Evolutionary conservation across 2,329 filamentous ascomycete genomes (phyloP).

Genomic region (Colletotrichum costaricense): DNA sequence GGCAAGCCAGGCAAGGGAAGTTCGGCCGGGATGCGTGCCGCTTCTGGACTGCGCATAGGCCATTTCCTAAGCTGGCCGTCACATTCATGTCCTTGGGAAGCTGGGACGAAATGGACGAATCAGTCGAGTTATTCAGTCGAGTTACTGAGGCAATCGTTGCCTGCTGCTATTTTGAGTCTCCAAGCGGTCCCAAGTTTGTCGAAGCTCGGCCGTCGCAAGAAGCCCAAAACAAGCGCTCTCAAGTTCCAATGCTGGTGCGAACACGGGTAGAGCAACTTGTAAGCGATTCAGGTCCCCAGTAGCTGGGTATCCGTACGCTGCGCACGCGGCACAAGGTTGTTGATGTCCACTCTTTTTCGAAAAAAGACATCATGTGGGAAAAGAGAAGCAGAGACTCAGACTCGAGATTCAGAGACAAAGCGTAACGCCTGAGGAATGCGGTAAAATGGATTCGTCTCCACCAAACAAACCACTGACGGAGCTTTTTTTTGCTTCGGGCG

Average conservation of each 20-base stretch:
- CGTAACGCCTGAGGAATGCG: conserved; percentile 34
- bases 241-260: background rate
- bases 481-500: background rate
- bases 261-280: background rate
- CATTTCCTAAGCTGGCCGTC: conserved; percentile 13
- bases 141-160: conserved; percentile 3
- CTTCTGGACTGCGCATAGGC: conserved; percentile 18
- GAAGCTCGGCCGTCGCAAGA: conserved; percentile 12
- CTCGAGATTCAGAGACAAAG: conserved; percentile 8
- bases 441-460: conserved; percentile 19
- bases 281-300: background rate
- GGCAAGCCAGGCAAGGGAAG: background rate
- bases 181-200: background rate
- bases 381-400: conserved; percentile 1
- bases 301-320: background rate
- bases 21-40: conserved; percentile 17
- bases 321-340: background rate
- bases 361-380: conserved; percentile 19
- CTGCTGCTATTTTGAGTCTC: conserved; percentile 32
- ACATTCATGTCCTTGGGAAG: conserved; percentile 13
- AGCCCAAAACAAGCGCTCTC: conserved; percentile 9
- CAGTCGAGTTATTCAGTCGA: background rate
- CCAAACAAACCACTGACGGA: conserved; percentile 32
- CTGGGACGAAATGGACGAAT: conserved; percentile 22
- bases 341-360: conserved; percentile 11